phyloP scores from a whole-genome alignment of 192 early-diverging fungal species.

The Podila minutissima region DNA sequence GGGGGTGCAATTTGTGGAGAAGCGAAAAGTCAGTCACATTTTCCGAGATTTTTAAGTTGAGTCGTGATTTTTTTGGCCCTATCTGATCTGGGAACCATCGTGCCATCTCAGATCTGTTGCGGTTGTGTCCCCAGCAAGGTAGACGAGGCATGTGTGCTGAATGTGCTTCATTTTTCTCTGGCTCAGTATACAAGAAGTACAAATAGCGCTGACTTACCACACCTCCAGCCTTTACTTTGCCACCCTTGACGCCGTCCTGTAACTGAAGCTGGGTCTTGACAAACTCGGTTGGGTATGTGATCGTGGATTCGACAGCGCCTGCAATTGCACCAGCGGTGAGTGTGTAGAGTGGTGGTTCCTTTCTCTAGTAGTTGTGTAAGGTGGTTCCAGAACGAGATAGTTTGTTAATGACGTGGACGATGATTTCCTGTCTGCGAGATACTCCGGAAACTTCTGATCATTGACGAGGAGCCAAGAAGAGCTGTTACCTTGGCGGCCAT shows the following conservation, averaged over 20 bases:
- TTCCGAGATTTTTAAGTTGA: slow-evolving; percentile 1
- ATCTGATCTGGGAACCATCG: neutral
- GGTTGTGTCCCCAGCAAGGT: too few relatives aligned
- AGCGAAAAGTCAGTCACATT: slow-evolving; percentile 11
- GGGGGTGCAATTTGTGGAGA: neutral
- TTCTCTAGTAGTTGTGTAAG: slow-evolving; percentile 7
- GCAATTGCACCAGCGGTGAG: slow-evolving; percentile 87
- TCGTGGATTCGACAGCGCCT: slow-evolving; percentile 89
- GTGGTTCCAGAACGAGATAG: neutral
- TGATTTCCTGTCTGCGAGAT: neutral
- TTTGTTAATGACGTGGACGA: neutral
- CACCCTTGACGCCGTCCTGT: slow-evolving; percentile 62
- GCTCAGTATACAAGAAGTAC: neutral
- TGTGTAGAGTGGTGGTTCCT: slow-evolving; percentile 62
- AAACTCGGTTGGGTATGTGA: slow-evolving; percentile 96
- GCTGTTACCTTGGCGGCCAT: slow-evolving; percentile 11
- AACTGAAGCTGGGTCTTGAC: slow-evolving; percentile 97
- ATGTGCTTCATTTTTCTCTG: neutral
- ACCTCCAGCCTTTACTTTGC: slow-evolving; percentile 39
- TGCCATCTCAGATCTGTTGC: too few relatives aligned
- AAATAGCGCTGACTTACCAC: slow-evolving; percentile 16
- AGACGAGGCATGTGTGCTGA: too few relatives aligned
- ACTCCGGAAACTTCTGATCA: neutral
- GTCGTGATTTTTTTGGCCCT: neutral
- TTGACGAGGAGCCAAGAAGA: neutral